These are phyloP conservation scores for Aspergillus sp. DNA, from an alignment of 2,329 filamentous ascomycete species.

Conservation along the genomic window DNA sequence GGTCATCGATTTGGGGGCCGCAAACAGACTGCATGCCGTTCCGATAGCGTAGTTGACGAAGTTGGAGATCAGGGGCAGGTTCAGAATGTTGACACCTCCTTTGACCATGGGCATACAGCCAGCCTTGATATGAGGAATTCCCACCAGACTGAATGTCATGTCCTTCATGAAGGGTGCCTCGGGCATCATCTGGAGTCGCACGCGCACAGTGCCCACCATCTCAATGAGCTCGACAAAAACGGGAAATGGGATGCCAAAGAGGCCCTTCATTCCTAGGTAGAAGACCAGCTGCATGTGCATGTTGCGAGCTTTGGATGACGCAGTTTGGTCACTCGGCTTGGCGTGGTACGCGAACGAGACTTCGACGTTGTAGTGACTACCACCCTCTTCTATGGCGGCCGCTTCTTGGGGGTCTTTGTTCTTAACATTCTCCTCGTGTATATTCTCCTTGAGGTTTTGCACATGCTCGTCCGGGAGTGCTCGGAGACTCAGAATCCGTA, in stretches of 20 bases:
- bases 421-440: constrained; percentile 75
- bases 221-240: constrained; percentile 88
- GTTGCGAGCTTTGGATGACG: constrained; percentile 82
- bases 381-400: constrained; percentile 84
- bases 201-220: constrained; percentile 81
- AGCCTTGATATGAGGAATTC: constrained; percentile 82
- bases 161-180: constrained; percentile 91
- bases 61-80: constrained; percentile 88
- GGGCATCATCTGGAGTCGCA: constrained; percentile 81
- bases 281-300: constrained; percentile 98
- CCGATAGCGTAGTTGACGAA: constrained; percentile 96
- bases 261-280: constrained; percentile 83
- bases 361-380: constrained; percentile 90
- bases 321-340: constrained; percentile 66
- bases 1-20: constrained; percentile 91
- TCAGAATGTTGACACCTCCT: constrained; percentile 84
- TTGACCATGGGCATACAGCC: constrained; percentile 92
- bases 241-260: constrained; percentile 85
- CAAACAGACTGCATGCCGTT: constrained; percentile 83
- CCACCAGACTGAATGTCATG: constrained; percentile 91
- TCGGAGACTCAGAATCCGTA: constrained; percentile 82
- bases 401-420: constrained; percentile 83
- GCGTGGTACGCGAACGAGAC: constrained; percentile 90
- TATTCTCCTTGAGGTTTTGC: constrained; percentile 75
- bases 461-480: constrained; percentile 82